phyloP scores from a whole-genome alignment of 805 yeast genomes.

The Hanseniaspora lindneri region DNA sequence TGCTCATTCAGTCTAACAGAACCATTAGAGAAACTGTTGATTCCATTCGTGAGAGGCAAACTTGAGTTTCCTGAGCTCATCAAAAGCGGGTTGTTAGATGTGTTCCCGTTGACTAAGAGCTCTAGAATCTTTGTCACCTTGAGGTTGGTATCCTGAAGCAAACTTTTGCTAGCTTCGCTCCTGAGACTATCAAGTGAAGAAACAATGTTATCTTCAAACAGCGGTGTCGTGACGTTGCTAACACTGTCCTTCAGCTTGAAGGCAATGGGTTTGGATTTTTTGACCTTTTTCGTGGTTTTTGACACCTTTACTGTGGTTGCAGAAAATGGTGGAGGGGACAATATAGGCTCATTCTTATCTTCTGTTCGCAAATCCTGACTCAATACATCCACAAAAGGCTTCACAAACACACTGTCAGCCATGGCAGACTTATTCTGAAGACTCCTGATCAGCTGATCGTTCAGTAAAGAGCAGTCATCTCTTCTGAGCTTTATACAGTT shows the following conservation, averaged over 20 bases:
- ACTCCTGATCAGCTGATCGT: not conserved
- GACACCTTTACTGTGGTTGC: too few relatives aligned
- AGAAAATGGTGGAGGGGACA: too few relatives aligned
- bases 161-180: not conserved
- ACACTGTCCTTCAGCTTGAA: conserved; percentile 10
- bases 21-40: not conserved
- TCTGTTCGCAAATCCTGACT: too few relatives aligned
- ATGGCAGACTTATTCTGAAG: not conserved
- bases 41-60: not conserved
- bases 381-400: too few relatives aligned
- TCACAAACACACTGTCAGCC: too few relatives aligned
- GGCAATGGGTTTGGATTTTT: not conserved
- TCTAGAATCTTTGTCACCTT: conserved; percentile 14
- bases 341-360: too few relatives aligned
- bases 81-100: not conserved
- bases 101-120: not conserved
- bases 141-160: conserved; percentile 11
- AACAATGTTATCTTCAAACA: not conserved
- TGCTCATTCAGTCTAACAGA: conserved; percentile 2
- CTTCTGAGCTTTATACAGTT: not conserved
- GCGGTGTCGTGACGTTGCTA: not conserved
- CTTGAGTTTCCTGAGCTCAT: not conserved
- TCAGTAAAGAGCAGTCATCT: not conserved
- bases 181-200: not conserved
- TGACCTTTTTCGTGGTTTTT: not conserved